Conservation (phyloP, 176 grass and related monocot species). For the Zoysia japonica region DNA sequence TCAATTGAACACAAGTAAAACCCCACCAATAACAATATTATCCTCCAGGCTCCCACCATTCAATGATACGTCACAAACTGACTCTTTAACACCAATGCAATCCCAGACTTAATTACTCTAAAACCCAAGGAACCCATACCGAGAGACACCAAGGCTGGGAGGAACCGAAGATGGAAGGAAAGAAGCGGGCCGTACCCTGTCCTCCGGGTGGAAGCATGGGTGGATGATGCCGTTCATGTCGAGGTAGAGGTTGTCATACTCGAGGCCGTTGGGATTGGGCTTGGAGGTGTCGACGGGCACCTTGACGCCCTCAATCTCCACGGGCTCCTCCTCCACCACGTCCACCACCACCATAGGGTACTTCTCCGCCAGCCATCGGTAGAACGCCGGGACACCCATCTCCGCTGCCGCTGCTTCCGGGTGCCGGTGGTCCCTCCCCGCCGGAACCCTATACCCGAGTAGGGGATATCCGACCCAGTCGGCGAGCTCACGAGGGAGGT, state of each 20-base stretch:
- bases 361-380: slow-evolving; percentile 98
- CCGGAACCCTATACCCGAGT: slow-evolving; percentile 47
- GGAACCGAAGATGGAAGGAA: background rate
- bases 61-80: background rate
- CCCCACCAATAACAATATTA: background rate
- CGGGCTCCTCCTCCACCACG: slow-evolving; percentile 84
- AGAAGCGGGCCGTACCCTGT: slow-evolving; percentile 30
- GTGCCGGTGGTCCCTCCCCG: background rate
- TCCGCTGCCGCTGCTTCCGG: slow-evolving; percentile 1
- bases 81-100: background rate
- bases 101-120: background rate
- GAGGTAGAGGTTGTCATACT: slow-evolving; percentile 61
- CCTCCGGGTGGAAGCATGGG: slow-evolving; percentile 62
- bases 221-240: slow-evolving; percentile 64
- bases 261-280: slow-evolving; percentile 83
- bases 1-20: background rate
- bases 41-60: background rate
- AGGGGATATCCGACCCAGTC: background rate
- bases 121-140: background rate
- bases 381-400: slow-evolving; percentile 96
- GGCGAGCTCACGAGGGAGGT: background rate
- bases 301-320: slow-evolving; percentile 86
- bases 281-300: slow-evolving; percentile 85
- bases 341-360: slow-evolving; percentile 97
- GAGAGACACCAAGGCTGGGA: background rate